These are phyloP conservation scores for Aaosphaeria arxii DNA, from an alignment of 2,329 filamentous ascomycete genomes.

Conservation along the genomic window DNA sequence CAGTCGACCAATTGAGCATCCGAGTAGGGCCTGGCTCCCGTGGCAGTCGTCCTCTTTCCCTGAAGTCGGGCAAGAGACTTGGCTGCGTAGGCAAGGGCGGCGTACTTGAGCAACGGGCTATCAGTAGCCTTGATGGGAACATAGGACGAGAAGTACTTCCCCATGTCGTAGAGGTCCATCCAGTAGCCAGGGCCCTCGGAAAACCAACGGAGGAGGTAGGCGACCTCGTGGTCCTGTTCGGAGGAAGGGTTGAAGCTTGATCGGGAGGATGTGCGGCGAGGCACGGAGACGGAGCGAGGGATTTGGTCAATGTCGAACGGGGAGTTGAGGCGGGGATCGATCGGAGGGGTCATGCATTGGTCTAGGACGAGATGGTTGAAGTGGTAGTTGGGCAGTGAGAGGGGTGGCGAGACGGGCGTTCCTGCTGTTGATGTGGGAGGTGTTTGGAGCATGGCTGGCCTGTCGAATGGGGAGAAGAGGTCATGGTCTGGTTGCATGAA, in stretches of 20 bases:
- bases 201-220: conserved; percentile 60
- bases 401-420: conserved; percentile 41
- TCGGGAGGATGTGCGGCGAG: conserved; percentile 20
- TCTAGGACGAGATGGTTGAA: conserved; percentile 53
- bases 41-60: conserved; percentile 49
- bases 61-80: conserved; percentile 59
- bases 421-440: conserved; percentile 26
- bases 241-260: conserved; percentile 16
- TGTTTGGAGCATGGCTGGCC: conserved; percentile 21
- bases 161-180: conserved; percentile 57
- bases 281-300: conserved; percentile 20
- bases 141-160: conserved; percentile 59
- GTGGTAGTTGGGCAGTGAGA: conserved; percentile 47
- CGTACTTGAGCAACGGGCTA: conserved; percentile 51
- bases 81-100: conserved; percentile 60
- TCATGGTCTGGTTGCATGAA: conserved; percentile 25
- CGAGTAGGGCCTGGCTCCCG: conserved; percentile 52
- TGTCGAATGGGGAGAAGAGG: conserved; percentile 18
- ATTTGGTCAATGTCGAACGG: conserved; percentile 28
- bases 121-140: conserved; percentile 56
- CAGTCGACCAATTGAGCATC: conserved; percentile 51
- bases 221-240: conserved; percentile 53
- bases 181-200: conserved; percentile 59
- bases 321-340: conserved; percentile 33
- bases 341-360: conserved; percentile 27